Conservation (phyloP, 2,329 filamentous ascomycete species). For the Cryphonectria naterciae region DNA sequence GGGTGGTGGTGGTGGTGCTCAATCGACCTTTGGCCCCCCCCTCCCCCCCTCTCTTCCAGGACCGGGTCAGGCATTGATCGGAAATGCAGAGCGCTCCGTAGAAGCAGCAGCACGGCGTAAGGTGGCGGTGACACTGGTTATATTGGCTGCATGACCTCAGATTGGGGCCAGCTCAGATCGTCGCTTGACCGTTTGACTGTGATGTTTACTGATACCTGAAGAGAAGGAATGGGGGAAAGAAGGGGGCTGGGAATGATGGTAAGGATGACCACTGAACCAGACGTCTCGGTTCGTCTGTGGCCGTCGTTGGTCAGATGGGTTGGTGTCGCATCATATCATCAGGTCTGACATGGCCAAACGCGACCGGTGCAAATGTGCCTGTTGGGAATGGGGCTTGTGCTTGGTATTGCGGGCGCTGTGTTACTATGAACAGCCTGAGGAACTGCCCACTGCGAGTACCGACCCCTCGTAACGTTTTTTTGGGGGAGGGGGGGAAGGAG, state of each 20-base stretch:
- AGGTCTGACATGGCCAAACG: not conserved
- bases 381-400: conserved; percentile 5
- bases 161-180: not conserved
- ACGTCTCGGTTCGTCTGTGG: not conserved
- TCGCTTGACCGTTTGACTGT: not conserved
- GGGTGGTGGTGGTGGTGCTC: not conserved
- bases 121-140: not conserved
- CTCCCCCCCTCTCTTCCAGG: not conserved
- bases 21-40: not conserved
- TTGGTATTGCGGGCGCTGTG: conserved; percentile 12
- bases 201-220: not conserved
- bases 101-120: not conserved
- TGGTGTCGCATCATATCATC: not conserved
- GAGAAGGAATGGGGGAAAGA: not conserved
- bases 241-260: not conserved
- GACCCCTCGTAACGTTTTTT: not conserved
- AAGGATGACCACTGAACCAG: not conserved
- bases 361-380: not conserved
- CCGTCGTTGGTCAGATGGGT: not conserved
- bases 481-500: not conserved
- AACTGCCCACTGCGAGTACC: not conserved
- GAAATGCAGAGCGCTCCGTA: not conserved
- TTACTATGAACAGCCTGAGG: not conserved
- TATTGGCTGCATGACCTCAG: conserved; percentile 8
- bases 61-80: conserved; percentile 3